Base-by-base conservation (phyloP, 495 filamentous ascomycete genomes). In the Lindgomyces ingoldianus region DNA sequence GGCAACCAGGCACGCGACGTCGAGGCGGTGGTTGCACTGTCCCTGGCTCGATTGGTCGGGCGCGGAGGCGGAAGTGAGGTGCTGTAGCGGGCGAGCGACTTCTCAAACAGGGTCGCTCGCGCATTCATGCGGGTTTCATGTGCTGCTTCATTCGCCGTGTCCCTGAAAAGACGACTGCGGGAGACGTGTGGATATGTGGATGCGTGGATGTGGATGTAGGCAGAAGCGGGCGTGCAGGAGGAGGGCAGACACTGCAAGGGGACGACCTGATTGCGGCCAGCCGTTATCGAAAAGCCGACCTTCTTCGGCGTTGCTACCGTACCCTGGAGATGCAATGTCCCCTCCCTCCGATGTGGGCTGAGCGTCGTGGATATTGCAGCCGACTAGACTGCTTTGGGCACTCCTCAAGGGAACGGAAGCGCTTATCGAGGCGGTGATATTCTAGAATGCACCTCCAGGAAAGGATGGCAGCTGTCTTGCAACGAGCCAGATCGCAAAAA, bases 1-100 rank as follows among this genome's bases (percentile, higher is more conserved):
- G 53, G 33, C 29, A 57, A 24, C 24, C 26, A 48, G 33, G 59
- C 59, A 62, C 59, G 59, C 59, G 59, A 62, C 59, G 33, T 52
- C 21, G 27, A n/a, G 57, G 27, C 27, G 57, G 57, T 24, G 57
- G 54, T 57, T 42, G 26, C 39, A 25, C n/a, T 45, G 44, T 47
- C 30, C 39, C 54, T 57, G 53, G 54, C 39, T 57, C 54, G 54
- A 57, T 57, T 57, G 54, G 54, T 22, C n/a, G 54, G 41, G 4
- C 36, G 54, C 22, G 39, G 39, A 47, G 42, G 42, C 44, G 42
- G 26, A 22, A 24, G 57, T 41, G 46, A 26, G 47, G 26, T 21
- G 33, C 6, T 6, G 6, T 39, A 14, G 33, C 6, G n/a, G n/a
- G n/a, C n/a, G n/a, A n/a, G n/a, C n/a, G n/a, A n/a, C n/a, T n/a